Evolutionary conservation across 345 rosid species (phyloP).

Genomic region (Acer campestre): DNA sequence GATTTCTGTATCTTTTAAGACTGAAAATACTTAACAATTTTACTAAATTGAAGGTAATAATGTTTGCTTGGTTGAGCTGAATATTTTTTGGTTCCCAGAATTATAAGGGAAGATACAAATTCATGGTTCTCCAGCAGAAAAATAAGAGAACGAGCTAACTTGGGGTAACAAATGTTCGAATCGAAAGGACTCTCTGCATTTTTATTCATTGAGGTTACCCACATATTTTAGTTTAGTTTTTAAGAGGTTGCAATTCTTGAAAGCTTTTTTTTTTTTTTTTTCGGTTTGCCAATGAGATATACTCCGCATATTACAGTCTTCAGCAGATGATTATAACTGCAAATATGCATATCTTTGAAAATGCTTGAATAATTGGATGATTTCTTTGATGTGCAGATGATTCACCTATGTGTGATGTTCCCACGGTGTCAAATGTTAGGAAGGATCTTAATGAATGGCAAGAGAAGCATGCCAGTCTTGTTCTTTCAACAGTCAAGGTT

Average conservation of each 20-base stretch:
- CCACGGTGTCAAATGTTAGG: slow-evolving; percentile 52
- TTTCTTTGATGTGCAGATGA: slow-evolving; percentile 43
- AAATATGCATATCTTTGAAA: neutral
- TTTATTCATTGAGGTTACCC: no score
- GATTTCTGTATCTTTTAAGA: neutral
- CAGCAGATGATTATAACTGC: neutral
- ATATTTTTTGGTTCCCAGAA: neutral
- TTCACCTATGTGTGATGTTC: slow-evolving; percentile 49
- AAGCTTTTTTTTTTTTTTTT: no score
- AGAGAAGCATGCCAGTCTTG: slow-evolving; percentile 59
- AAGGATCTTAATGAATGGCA: slow-evolving; percentile 69
- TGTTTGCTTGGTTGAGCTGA: neutral
- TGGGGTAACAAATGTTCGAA: neutral
- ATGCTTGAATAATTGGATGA: slow-evolving; percentile 4
- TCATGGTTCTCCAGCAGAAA: neutral
- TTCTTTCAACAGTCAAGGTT: slow-evolving; percentile 60
- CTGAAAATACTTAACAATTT: neutral
- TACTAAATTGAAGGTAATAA: neutral
- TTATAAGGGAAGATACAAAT: neutral
- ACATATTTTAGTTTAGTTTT: neutral
- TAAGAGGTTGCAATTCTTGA: neutral
- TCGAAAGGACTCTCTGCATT: neutral
- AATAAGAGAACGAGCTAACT: neutral
- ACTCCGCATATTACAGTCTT: neutral
- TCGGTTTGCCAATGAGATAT: neutral